A percentile compares a stretch with the other conserved stretches of the same genome.
Evolutionary conservation across 352 stramenopile species (phyloP).

Genomic region (Phytophthora niederhauseri): DNA sequence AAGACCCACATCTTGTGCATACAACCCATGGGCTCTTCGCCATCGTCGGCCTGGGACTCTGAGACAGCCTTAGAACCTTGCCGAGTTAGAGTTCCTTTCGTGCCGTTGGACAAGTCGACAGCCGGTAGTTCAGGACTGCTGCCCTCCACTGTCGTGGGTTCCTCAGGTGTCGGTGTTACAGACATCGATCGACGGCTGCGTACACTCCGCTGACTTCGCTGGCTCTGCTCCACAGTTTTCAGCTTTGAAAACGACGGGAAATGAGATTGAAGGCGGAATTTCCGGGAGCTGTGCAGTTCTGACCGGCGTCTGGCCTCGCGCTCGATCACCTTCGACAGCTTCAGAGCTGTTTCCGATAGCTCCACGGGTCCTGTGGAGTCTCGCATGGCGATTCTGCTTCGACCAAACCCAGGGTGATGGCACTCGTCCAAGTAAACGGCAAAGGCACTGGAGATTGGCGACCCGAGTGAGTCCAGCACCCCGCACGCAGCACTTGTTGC

Average conservation of each 20-base stretch:
- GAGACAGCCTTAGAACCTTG: slow-evolving; percentile 17
- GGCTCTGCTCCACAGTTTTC: slow-evolving; percentile 11
- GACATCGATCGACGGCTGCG: slow-evolving; percentile 29
- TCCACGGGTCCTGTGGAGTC: slow-evolving; percentile 21
- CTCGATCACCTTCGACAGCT: slow-evolving; percentile 73
- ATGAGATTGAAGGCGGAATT: slow-evolving; percentile 44
- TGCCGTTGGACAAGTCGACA: not conserved
- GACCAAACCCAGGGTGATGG: not conserved
- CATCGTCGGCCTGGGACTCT: slow-evolving; percentile 6
- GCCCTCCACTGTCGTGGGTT: slow-evolving; percentile 4
- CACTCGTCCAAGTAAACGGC: not conserved
- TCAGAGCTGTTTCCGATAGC: slow-evolving; percentile 65
- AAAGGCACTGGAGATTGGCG: not conserved
- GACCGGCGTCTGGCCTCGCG: slow-evolving; percentile 57
- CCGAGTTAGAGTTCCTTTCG: slow-evolving; percentile 15
- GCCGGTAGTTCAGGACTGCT: slow-evolving; percentile 1
- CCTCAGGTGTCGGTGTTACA: slow-evolving; percentile 37
- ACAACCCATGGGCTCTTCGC: slow-evolving; percentile 13
- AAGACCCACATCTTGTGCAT: slow-evolving; percentile 51
- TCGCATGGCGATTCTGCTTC: slow-evolving; percentile 6
- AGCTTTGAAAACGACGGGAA: slow-evolving; percentile 38
- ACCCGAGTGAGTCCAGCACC: not conserved
- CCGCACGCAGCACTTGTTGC: not conserved
- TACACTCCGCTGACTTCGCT: slow-evolving; percentile 11
- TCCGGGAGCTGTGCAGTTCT: slow-evolving; percentile 29